A percentile compares a stretch with the other conserved stretches of the same genome.
These are phyloP conservation scores for Apophysomyces variabilis DNA, from an alignment of 371 early-diverging fungal genomes.

Conservation along the genomic window DNA sequence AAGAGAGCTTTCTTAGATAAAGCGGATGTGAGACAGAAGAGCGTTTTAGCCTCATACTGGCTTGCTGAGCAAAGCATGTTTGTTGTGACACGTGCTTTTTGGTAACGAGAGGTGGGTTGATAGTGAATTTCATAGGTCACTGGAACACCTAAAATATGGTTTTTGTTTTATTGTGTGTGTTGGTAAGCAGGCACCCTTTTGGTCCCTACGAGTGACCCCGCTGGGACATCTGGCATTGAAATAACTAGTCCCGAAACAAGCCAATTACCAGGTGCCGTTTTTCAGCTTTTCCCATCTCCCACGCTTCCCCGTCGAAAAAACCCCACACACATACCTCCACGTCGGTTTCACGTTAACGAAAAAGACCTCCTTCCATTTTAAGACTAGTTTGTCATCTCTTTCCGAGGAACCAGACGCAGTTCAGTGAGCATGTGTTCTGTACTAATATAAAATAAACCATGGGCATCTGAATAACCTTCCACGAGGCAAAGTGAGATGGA, in stretches of 20 bases:
- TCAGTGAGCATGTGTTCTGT: neutral
- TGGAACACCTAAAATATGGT: too few relatives aligned
- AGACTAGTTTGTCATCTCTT: neutral
- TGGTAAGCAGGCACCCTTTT: slow-evolving; percentile 25
- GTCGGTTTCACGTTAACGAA: slow-evolving; percentile 13
- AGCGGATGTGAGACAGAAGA: too few relatives aligned
- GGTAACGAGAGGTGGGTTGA: too few relatives aligned
- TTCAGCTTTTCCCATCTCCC: slow-evolving; percentile 1
- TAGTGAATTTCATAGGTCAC: too few relatives aligned
- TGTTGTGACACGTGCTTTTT: too few relatives aligned
- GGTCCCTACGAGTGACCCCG: slow-evolving; percentile 17
- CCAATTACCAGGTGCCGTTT: slow-evolving; percentile 10
- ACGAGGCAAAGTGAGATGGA: neutral
- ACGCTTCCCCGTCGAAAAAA: slow-evolving; percentile 5
- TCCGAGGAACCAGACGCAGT: slow-evolving; percentile 4
- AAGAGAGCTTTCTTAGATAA: too few relatives aligned
- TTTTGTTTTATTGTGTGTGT: neutral
- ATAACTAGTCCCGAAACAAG: slow-evolving; percentile 1
- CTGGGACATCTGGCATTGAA: slow-evolving; percentile 7
- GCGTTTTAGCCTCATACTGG: too few relatives aligned
- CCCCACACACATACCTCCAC: slow-evolving; percentile 19
- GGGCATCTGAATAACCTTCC: neutral
- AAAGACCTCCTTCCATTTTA: slow-evolving; percentile 1
- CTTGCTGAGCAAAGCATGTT: too few relatives aligned
- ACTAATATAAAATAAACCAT: too few relatives aligned